A percentile compares a stretch with the other conserved stretches of the same genome.
Conservation (phyloP, 257 asterid genomes). For the Leonotis leonurus region DNA sequence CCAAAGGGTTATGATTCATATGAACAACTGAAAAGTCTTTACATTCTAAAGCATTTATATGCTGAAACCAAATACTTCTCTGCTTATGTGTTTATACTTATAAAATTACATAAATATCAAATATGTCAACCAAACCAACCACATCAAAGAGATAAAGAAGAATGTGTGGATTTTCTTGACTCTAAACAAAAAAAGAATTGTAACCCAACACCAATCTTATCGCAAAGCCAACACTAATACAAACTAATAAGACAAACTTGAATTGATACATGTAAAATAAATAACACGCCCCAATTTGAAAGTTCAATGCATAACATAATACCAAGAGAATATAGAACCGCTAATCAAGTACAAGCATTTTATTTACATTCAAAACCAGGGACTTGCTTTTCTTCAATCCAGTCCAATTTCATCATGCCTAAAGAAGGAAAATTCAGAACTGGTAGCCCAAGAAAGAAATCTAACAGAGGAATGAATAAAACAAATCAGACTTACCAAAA, state of each 20-base stretch:
- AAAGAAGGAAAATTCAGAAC: neutral
- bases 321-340: neutral
- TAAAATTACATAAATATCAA: neutral
- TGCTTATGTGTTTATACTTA: neutral
- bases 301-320: neutral
- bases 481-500: neutral
- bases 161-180: neutral
- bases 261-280: neutral
- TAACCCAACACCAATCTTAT: neutral
- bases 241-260: neutral
- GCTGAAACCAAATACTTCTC: neutral
- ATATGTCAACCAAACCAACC: neutral
- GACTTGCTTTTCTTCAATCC: neutral
- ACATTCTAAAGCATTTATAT: neutral
- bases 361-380: neutral
- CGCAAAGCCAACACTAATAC: neutral
- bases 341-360: neutral
- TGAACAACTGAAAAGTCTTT: neutral
- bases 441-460: neutral
- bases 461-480: neutral
- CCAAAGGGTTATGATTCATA: neutral
- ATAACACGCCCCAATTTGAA: neutral
- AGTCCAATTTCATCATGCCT: neutral
- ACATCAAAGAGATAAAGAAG: neutral
- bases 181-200: neutral